Evolutionary conservation across 2,329 filamentous ascomycete species (phyloP), one percentile per base, ranked within the genome.

Genomic region (Botrytis pseudocinerea): DNA sequence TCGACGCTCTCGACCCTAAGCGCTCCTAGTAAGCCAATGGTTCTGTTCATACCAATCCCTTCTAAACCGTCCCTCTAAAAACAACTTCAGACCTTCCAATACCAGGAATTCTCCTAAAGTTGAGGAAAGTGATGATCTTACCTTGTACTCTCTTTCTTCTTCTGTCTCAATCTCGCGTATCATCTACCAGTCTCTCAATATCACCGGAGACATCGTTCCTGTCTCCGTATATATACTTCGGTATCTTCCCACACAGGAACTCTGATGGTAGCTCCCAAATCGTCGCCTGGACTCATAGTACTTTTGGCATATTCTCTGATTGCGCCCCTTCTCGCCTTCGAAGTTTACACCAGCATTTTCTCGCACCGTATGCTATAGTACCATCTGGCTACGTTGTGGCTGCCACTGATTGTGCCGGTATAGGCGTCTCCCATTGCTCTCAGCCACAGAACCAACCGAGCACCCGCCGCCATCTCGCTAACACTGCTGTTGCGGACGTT

Each of bases 351-450:
- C n/a, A n/a, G n/a, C n/a, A n/a, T n/a, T n/a, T n/a, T n/a, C n/a
- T n/a, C n/a, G n/a, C n/a, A n/a, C n/a, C n/a, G n/a, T n/a, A n/a
- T n/a, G n/a, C n/a, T n/a, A n/a, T n/a, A n/a, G n/a, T n/a, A n/a
- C n/a, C n/a, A n/a, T n/a, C n/a, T n/a, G n/a, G 51, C 4, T 84
- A 83, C 74, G 83, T 82, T 10, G 84, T 86, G 18, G 81, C 86
- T 28, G 84, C 80, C 1, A 79, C 83, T 20, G 85, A 85, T 75
- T 86, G 84, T 76, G 82, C 83, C 2, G 84, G 84, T 0, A 80
- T 86, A 7, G 85, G 85, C 9, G 78, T 86, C 7, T 59, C 16
- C 16, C 1, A 32, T 22, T 74, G 78, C 25, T 77, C 73, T 32
- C 78, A 77, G 46, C 78, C 81, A 69, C 76, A 81, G 74, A 82